Conservation (phyloP, 768 basidiomycete species). For the Mrakia blollopis region DNA sequence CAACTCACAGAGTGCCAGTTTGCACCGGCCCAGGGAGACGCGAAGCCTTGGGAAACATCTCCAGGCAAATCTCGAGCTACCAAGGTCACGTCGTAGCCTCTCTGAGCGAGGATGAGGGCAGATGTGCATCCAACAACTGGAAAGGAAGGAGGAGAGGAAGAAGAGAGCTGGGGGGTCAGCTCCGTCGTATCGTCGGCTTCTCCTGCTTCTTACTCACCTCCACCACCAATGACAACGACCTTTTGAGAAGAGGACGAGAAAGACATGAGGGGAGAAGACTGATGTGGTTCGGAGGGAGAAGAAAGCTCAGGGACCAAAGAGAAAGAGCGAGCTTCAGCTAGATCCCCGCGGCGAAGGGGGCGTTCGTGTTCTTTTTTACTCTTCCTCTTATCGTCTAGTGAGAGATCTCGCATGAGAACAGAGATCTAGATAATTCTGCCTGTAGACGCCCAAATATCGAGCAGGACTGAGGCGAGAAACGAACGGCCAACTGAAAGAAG, state of each 20-base stretch:
- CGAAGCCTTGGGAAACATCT: neutral
- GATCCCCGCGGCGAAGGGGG: neutral
- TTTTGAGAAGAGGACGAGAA: neutral
- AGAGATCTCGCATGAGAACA: too few species aligned
- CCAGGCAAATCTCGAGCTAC: slow-evolving; percentile 23
- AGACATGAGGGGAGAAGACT: neutral
- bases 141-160: neutral
- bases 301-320: neutral
- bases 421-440: too few species aligned
- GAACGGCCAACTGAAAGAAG: too few species aligned
- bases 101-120: slow-evolving; percentile 19
- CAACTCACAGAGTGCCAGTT: slow-evolving; percentile 19
- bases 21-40: neutral
- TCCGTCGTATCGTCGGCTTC: neutral
- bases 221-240: slow-evolving; percentile 13
- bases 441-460: too few species aligned
- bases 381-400: too few species aligned
- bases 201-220: neutral
- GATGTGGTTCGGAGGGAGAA: neutral
- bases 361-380: too few species aligned
- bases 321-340: neutral
- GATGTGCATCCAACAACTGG: slow-evolving; percentile 18
- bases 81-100: slow-evolving; percentile 23
- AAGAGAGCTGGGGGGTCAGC: neutral
- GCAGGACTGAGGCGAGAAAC: too few species aligned